These are phyloP conservation scores for Magnolia officinalis DNA, from an alignment of 164 flowering plant genomes.

Conservation along the genomic window DNA sequence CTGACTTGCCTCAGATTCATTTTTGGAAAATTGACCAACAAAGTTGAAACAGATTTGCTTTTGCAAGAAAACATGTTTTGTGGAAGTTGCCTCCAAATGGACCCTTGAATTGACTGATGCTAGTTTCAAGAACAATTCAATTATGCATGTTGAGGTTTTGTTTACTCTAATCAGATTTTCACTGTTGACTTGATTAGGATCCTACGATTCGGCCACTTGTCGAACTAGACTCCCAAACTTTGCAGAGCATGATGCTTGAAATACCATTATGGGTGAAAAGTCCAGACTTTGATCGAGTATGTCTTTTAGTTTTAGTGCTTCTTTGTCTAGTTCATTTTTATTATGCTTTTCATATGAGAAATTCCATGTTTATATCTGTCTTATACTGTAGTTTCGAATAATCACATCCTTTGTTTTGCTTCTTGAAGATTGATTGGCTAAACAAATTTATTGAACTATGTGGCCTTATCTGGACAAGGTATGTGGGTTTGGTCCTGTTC, in stretches of 20 bases:
- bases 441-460: constrained; percentile 74
- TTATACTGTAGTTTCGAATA: constrained; percentile 2
- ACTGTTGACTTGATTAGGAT: constrained; percentile 38
- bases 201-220: constrained; percentile 74
- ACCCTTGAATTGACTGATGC: neutral
- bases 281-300: constrained; percentile 96
- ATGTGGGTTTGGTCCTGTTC: constrained; percentile 4
- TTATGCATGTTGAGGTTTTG: neutral
- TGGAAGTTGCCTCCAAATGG: neutral
- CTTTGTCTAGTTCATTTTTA: neutral
- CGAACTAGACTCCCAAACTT: constrained; percentile 63
- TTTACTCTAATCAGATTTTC: neutral
- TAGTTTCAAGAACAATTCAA: neutral
- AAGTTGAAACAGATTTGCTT: no score
- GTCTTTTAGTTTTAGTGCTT: constrained; percentile 13
- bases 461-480: constrained; percentile 99
- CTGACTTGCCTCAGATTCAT: no score
- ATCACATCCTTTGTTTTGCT: neutral
- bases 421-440: constrained; percentile 87
- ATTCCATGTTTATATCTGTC: neutral
- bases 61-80: no score
- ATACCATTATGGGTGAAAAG: constrained; percentile 93
- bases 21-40: no score
- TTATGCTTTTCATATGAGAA: neutral
- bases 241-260: constrained; percentile 74